Percentiles rank a stretch among this genome's conserved stretches.
Evolutionary conservation across 2,329 filamentous ascomycete species (phyloP).

Genomic region (Colletotrichum gigasporum): DNA sequence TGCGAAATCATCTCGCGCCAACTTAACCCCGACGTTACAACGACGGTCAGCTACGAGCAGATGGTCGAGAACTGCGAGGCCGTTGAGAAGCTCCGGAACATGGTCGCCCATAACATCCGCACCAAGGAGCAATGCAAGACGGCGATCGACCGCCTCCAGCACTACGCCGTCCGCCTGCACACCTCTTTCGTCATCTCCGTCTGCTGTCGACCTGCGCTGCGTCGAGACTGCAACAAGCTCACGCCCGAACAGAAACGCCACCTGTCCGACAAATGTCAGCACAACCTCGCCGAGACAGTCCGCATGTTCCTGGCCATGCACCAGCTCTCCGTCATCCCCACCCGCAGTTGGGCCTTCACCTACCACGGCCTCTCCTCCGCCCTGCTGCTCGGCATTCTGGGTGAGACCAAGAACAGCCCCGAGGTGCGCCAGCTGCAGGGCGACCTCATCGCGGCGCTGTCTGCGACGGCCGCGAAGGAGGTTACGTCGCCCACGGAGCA

Average conservation of each 20-base stretch:
- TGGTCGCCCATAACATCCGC: conserved; percentile 61
- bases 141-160: conserved; percentile 69
- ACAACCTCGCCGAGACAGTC: conserved; percentile 71
- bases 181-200: conserved; percentile 73
- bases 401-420: conserved; percentile 70
- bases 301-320: conserved; percentile 77
- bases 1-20: conserved; percentile 68
- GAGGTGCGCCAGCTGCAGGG: conserved; percentile 72
- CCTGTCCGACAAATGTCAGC: conserved; percentile 67
- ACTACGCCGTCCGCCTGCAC: conserved; percentile 72
- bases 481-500: conserved; percentile 62
- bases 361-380: conserved; percentile 74
- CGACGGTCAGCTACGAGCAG: conserved; percentile 59
- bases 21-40: conserved; percentile 63
- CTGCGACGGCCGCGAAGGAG: conserved; percentile 71
- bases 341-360: conserved; percentile 74
- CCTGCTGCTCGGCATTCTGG: conserved; percentile 69
- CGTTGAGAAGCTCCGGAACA: conserved; percentile 60
- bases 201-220: conserved; percentile 69
- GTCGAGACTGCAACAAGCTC: conserved; percentile 61
- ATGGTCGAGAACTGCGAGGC: conserved; percentile 68
- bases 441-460: conserved; percentile 70
- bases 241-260: conserved; percentile 61
- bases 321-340: conserved; percentile 72
- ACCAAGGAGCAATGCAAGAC: conserved; percentile 72